phyloP scores from a whole-genome alignment of 306 rosid genomes.

The Ammopiptanthus mongolicus region DNA sequence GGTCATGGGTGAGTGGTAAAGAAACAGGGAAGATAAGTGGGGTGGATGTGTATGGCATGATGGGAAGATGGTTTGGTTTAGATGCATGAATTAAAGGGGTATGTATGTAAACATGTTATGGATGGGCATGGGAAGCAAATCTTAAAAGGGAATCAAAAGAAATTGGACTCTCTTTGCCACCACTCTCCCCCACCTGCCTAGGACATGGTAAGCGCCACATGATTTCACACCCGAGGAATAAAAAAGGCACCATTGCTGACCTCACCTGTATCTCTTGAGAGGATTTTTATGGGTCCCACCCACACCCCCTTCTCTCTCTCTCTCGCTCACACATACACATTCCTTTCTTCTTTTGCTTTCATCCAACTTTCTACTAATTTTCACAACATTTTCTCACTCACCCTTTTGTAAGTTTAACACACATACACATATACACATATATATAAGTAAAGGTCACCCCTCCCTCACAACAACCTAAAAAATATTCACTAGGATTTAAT shows the following conservation, averaged over 20 bases:
- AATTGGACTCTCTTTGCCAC: slow-evolving; percentile 67
- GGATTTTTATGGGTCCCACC: slow-evolving; percentile 69
- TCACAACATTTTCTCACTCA: background rate
- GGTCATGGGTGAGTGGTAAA: background rate
- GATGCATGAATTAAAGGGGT: slow-evolving; percentile 1
- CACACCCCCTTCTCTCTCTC: background rate
- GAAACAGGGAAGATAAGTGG: background rate
- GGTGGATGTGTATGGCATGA: slow-evolving; percentile 16
- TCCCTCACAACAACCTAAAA: slow-evolving; percentile 20
- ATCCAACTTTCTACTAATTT: slow-evolving; percentile 18
- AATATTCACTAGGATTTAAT: slow-evolving; percentile 36
- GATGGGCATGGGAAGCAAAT: slow-evolving; percentile 83
- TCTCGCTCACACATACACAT: background rate
- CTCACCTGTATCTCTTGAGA: slow-evolving; percentile 75
- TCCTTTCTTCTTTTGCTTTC: slow-evolving; percentile 30
- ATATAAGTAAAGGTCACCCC: slow-evolving; percentile 30
- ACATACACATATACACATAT: background rate
- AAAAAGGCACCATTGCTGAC: slow-evolving; percentile 51
- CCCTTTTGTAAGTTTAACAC: background rate
- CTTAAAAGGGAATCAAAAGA: slow-evolving; percentile 74
- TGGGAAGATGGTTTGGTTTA: slow-evolving; percentile 11
- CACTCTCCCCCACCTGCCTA: slow-evolving; percentile 65
- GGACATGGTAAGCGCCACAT: slow-evolving; percentile 67
- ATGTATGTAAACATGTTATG: background rate
- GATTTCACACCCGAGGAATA: slow-evolving; percentile 46